A percentile compares a stretch with the other conserved stretches of the same genome.
Conservation (phyloP, 768 basidiomycete genomes). For the Crepidotus variabilis region DNA sequence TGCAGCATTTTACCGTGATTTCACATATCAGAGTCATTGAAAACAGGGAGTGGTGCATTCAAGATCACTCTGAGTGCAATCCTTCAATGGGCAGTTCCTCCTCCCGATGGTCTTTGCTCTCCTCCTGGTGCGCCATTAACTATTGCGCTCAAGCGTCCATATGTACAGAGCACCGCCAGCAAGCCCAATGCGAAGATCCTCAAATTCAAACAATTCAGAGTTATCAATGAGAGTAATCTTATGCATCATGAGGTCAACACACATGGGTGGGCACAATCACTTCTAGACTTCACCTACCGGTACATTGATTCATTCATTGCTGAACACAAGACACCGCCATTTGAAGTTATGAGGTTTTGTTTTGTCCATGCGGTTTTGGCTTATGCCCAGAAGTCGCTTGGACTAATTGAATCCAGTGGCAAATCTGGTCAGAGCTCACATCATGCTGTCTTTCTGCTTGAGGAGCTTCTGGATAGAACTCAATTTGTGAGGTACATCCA, state of each 20-base stretch:
- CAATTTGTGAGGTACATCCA: slow-evolving; percentile 17
- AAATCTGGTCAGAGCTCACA: background rate
- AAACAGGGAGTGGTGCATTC: background rate
- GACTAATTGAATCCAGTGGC: too few relatives aligned
- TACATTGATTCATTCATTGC: background rate
- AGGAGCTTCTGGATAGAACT: slow-evolving; percentile 11
- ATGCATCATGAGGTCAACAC: too few relatives aligned
- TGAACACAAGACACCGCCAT: background rate
- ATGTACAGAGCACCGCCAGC: too few relatives aligned
- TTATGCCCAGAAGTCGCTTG: background rate
- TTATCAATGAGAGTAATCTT: too few relatives aligned
- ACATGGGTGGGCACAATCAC: background rate
- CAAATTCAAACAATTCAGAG: too few relatives aligned
- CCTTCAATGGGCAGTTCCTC: background rate
- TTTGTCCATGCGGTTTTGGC: slow-evolving; percentile 10
- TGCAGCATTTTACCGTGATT: too few relatives aligned
- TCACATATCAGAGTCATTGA: too few relatives aligned
- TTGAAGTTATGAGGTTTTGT: slow-evolving; percentile 1
- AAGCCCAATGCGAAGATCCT: too few relatives aligned
- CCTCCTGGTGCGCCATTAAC: background rate
- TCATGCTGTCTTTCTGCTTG: slow-evolving; percentile 6
- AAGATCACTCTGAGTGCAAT: background rate
- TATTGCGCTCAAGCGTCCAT: background rate
- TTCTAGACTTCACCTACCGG: background rate
- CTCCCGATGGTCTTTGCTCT: background rate